Percentiles rank a stretch among this genome's conserved stretches.
phyloP scores from a whole-genome alignment of 345 rosid genomes.

The Camelina laxa region DNA sequence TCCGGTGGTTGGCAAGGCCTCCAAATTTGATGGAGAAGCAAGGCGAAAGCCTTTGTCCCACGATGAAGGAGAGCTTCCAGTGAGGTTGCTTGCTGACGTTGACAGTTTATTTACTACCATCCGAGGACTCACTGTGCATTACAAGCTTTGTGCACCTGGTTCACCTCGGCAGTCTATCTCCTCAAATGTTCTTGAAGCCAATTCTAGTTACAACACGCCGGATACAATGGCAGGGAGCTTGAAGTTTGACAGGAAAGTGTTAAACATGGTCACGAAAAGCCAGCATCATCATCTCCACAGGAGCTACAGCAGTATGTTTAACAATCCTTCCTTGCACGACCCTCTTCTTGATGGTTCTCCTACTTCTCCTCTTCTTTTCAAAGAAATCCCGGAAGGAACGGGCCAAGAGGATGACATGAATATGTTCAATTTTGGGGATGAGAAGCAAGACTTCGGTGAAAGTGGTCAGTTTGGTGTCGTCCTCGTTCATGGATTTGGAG shows the following conservation, averaged over 20 bases:
- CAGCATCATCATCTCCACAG: slow-evolving; percentile 64
- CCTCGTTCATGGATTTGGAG: slow-evolving; percentile 92
- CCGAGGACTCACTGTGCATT: slow-evolving; percentile 73
- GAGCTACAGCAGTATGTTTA: slow-evolving; percentile 81
- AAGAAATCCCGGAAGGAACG: slow-evolving; percentile 60
- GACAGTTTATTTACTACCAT: slow-evolving; percentile 74
- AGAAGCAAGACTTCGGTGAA: slow-evolving; percentile 50
- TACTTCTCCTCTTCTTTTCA: slow-evolving; percentile 56
- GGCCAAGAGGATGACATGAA: slow-evolving; percentile 42
- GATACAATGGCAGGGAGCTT: slow-evolving; percentile 56
- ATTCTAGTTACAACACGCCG: slow-evolving; percentile 49
- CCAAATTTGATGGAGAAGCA: slow-evolving; percentile 67
- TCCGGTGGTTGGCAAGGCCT: slow-evolving; percentile 67
- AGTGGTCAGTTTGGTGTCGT: slow-evolving; percentile 68
- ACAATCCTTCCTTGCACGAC: slow-evolving; percentile 63
- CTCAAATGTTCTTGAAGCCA: slow-evolving; percentile 53
- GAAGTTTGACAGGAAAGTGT: slow-evolving; percentile 63
- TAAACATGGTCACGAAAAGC: slow-evolving; percentile 48
- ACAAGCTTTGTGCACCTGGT: slow-evolving; percentile 74
- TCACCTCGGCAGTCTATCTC: slow-evolving; percentile 59
- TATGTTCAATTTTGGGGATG: slow-evolving; percentile 40
- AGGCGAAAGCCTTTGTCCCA: slow-evolving; percentile 62
- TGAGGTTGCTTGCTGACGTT: slow-evolving; percentile 68
- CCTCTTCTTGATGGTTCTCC: slow-evolving; percentile 72
- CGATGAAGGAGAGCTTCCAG: slow-evolving; percentile 66